Conservation (phyloP, 495 filamentous ascomycete genomes). For the Tuber melanosporum region DNA sequence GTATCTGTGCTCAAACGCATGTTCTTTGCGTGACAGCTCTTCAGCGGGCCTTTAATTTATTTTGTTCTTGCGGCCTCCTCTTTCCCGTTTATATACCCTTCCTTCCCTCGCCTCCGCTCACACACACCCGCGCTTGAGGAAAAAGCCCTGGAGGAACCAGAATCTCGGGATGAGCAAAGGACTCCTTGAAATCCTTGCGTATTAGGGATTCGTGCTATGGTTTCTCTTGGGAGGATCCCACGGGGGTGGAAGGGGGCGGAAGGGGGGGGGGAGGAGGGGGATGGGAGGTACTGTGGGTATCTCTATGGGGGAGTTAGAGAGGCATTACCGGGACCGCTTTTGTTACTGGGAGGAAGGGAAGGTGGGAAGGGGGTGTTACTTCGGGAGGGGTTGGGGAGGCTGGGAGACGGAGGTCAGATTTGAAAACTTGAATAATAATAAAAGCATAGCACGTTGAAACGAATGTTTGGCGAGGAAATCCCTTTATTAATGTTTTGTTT, state of each 20-base stretch:
- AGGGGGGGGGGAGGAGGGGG: neutral
- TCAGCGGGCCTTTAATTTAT: conserved; percentile 58
- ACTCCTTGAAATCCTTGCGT: neutral
- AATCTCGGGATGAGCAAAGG: neutral
- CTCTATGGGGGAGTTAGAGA: conserved; percentile 18
- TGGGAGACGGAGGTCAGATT: neutral
- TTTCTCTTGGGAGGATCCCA: neutral
- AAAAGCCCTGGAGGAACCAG: neutral
- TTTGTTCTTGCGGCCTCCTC: conserved; percentile 23
- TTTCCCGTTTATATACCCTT: neutral
- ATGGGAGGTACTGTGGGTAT: conserved; percentile 13
- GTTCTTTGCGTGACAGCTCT: conserved; percentile 73
- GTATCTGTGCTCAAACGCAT: conserved; percentile 90
- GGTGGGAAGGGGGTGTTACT: neutral
- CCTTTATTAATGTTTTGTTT: conserved; percentile 21
- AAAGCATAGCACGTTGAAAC: neutral
- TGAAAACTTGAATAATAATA: neutral
- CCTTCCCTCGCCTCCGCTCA: neutral
- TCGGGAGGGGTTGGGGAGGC: neutral
- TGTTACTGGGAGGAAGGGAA: conserved; percentile 7
- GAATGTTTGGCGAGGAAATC: neutral
- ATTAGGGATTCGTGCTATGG: neutral
- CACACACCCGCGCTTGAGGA: neutral
- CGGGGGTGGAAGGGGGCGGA: neutral
- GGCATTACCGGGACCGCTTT: conserved; percentile 12